A percentile compares a stretch with the other conserved stretches of the same genome.
Conservation (phyloP, 2,329 filamentous ascomycete genomes). For the Aureobasidium uvarum region DNA sequence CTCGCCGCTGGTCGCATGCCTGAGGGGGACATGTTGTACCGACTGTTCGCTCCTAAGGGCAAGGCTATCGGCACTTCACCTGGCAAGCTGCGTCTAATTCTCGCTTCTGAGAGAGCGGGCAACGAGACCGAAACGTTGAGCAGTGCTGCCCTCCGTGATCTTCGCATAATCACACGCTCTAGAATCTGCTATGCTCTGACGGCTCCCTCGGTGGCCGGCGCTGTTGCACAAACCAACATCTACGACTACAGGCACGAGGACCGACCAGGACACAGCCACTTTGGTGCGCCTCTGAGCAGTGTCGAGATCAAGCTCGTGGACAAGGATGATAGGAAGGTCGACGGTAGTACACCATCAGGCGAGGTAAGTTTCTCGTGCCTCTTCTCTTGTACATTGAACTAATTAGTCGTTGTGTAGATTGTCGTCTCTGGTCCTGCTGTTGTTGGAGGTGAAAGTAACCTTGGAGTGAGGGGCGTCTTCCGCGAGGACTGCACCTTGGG, state of each 20-base stretch:
- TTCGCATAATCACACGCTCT: slow-evolving; percentile 76
- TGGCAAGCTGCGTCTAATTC: slow-evolving; percentile 77
- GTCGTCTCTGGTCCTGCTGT: slow-evolving; percentile 72
- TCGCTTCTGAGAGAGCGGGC: slow-evolving; percentile 71
- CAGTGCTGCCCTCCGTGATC: slow-evolving; percentile 69
- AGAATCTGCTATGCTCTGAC: slow-evolving; percentile 84
- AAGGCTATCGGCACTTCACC: slow-evolving; percentile 60
- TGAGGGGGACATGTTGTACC: slow-evolving; percentile 60
- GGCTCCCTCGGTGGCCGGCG: slow-evolving; percentile 78
- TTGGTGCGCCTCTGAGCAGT: slow-evolving; percentile 76
- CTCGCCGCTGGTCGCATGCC: slow-evolving; percentile 75
- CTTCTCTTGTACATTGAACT: no score
- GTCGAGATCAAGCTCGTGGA: slow-evolving; percentile 75
- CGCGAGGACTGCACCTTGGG: slow-evolving; percentile 69
- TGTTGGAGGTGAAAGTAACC: slow-evolving; percentile 60
- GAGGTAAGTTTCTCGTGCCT: slow-evolving; percentile 30
- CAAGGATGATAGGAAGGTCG: slow-evolving; percentile 59
- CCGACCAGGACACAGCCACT: slow-evolving; percentile 58
- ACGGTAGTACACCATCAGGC: slow-evolving; percentile 53
- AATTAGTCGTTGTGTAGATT: slow-evolving; percentile 51
- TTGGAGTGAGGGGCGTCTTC: slow-evolving; percentile 65
- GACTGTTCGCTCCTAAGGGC: slow-evolving; percentile 57
- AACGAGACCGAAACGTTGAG: slow-evolving; percentile 58
- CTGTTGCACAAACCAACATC: slow-evolving; percentile 80
- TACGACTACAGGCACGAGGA: slow-evolving; percentile 74